These are phyloP conservation scores for Exophiala mesophila DNA, from an alignment of 2,329 filamentous ascomycete genomes.

Conservation along the genomic window DNA sequence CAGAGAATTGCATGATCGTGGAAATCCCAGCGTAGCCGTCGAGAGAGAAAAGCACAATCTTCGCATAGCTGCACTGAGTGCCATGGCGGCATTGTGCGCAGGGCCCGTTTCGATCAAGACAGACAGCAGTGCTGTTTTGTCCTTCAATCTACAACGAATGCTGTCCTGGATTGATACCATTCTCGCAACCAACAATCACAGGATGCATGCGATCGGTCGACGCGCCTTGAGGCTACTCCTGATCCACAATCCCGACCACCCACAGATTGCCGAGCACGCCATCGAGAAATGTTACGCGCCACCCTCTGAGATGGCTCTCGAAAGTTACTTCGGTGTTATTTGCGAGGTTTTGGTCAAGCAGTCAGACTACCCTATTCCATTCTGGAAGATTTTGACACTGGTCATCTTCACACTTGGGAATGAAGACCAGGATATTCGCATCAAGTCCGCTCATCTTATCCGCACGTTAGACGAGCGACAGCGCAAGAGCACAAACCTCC, in stretches of 20 bases:
- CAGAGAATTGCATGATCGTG: constrained; percentile 54
- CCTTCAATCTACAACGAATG: constrained; percentile 90
- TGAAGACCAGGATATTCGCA: constrained; percentile 80
- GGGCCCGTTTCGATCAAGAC: constrained; percentile 80
- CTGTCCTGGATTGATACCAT: constrained; percentile 93
- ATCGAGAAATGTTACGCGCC: constrained; percentile 87
- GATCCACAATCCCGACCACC: constrained; percentile 80
- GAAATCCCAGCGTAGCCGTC: constrained; percentile 80
- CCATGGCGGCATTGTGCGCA: constrained; percentile 86
- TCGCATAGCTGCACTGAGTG: constrained; percentile 81
- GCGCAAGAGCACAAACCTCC: constrained; percentile 79
- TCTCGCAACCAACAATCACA: constrained; percentile 85
- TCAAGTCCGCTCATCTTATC: constrained; percentile 78
- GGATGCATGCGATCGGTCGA: constrained; percentile 83
- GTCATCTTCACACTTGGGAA: constrained; percentile 91
- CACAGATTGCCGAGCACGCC: constrained; percentile 80
- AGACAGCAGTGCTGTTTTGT: constrained; percentile 77
- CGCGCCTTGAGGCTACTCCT: constrained; percentile 86
- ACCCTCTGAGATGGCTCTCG: constrained; percentile 73
- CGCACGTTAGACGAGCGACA: constrained; percentile 78
- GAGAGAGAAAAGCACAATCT: constrained; percentile 96
- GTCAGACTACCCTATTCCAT: constrained; percentile 74
- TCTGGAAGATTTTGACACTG: constrained; percentile 85
- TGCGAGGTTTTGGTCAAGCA: constrained; percentile 80
- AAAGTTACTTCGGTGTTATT: constrained; percentile 93